Percentiles rank a stretch among this genome's conserved stretches.
These are phyloP conservation scores for Aristolochia contorta DNA, from an alignment of 164 flowering plant genomes.

Conservation along the genomic window DNA sequence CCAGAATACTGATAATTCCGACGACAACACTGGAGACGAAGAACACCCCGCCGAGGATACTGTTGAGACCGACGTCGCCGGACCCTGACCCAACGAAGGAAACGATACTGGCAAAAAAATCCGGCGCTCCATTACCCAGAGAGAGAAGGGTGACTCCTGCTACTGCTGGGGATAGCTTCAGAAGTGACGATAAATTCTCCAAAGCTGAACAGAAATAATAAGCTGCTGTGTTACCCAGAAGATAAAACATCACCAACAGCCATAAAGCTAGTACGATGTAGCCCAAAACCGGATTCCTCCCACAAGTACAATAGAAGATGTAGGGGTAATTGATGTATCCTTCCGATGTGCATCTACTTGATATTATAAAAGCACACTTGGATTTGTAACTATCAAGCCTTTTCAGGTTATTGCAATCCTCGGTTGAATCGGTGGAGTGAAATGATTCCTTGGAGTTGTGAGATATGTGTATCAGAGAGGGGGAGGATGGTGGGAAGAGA, in stretches of 20 bases:
- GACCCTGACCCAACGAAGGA: constrained; percentile 44
- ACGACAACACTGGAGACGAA: constrained; percentile 61
- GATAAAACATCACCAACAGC: constrained; percentile 57
- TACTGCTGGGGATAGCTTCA: constrained; percentile 57
- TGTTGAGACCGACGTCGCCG: constrained; percentile 49
- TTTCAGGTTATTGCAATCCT: constrained; percentile 19
- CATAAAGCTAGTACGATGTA: constrained; percentile 29
- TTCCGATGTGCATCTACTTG: constrained; percentile 35
- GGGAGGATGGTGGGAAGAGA: not conserved
- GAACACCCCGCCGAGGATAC: constrained; percentile 63
- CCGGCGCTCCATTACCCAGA: constrained; percentile 80
- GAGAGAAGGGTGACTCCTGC: constrained; percentile 83
- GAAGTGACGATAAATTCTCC: constrained; percentile 38
- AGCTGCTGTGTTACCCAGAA: constrained; percentile 68
- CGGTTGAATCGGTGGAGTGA: not conserved
- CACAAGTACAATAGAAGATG: constrained; percentile 55
- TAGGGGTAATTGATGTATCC: constrained; percentile 53
- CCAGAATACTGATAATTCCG: constrained; percentile 42
- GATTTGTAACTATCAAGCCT: constrained; percentile 18
- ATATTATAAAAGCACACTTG: constrained; percentile 41
- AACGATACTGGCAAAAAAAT: constrained; percentile 62
- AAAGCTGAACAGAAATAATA: constrained; percentile 67
- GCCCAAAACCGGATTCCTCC: constrained; percentile 24
- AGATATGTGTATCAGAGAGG: not conserved
- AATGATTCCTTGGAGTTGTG: not conserved